phyloP scores from a whole-genome alignment of 2,329 filamentous ascomycete species.

The Alternaria brassicicola region DNA sequence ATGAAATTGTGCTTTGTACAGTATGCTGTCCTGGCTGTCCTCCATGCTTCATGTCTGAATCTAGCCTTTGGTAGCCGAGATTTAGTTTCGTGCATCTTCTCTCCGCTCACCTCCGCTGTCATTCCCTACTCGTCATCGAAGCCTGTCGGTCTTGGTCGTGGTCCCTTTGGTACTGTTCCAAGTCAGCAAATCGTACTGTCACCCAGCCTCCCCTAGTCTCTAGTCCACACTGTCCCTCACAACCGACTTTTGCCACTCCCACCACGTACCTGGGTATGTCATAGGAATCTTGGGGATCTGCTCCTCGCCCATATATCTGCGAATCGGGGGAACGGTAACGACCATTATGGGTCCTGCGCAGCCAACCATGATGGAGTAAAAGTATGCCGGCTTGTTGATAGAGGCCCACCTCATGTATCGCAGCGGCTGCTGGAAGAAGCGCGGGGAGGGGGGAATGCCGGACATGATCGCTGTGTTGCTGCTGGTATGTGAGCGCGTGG shows the following conservation, averaged over 20 bases:
- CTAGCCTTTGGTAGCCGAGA: background rate
- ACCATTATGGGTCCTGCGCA: conserved; percentile 73
- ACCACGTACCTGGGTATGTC: conserved; percentile 86
- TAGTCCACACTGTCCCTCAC: background rate
- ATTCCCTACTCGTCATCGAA: conserved; percentile 51
- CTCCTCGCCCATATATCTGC: conserved; percentile 73
- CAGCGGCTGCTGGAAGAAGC: conserved; percentile 84
- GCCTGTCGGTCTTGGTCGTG: conserved; percentile 52
- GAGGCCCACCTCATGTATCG: conserved; percentile 88
- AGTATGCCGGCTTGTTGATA: conserved; percentile 87
- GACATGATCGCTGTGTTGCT: conserved; percentile 60
- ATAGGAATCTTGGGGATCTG: conserved; percentile 72
- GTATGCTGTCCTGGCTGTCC: conserved; percentile 13
- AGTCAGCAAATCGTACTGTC: conserved; percentile 7
- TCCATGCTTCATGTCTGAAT: background rate
- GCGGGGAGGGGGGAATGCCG: conserved; percentile 49
- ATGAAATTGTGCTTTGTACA: conserved; percentile 38
- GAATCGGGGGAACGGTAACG: conserved; percentile 73
- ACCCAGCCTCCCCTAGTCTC: background rate
- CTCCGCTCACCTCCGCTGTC: background rate
- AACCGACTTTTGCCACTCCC: background rate
- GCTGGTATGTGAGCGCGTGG: conserved; percentile 1
- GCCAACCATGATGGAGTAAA: conserved; percentile 83
- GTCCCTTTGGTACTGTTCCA: conserved; percentile 54
- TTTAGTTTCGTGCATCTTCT: background rate